Percentiles rank a stretch among this genome's conserved stretches.
Conservation (phyloP, 2,329 filamentous ascomycete genomes). For the Phialemoniopsis sp. region DNA sequence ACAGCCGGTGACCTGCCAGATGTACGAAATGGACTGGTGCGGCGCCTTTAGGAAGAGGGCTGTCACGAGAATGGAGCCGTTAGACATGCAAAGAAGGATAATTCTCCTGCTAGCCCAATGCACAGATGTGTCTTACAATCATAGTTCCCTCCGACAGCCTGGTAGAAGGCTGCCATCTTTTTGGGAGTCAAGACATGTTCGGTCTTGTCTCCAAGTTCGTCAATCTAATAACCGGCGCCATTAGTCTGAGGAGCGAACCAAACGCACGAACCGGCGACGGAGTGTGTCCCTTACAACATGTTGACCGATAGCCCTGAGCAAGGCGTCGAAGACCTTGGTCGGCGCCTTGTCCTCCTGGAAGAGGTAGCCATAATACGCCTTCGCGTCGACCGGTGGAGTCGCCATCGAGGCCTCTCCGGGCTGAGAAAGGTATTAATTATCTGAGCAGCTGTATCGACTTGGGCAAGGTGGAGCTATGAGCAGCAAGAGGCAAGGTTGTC, state of each 20-base stretch:
- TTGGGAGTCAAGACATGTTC: conserved; percentile 53
- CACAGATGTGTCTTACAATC: conserved; percentile 44
- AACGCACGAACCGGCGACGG: background rate
- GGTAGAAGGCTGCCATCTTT: conserved; percentile 76
- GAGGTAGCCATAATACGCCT: conserved; percentile 59
- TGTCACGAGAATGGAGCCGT: conserved; percentile 16
- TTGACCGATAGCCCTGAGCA: conserved; percentile 64
- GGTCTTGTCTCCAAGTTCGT: conserved; percentile 54
- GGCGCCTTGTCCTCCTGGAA: conserved; percentile 66
- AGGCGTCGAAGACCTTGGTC: conserved; percentile 60
- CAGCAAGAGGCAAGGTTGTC: too few species aligned
- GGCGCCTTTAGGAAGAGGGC: conserved; percentile 76
- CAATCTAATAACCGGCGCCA: conserved; percentile 34
- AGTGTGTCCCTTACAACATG: conserved; percentile 57
- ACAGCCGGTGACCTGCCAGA: conserved; percentile 88
- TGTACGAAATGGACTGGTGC: conserved; percentile 75
- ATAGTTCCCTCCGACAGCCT: conserved; percentile 69
- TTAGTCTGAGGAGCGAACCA: conserved; percentile 4
- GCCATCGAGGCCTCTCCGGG: conserved; percentile 11
- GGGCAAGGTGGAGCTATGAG: too few species aligned
- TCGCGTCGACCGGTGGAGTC: conserved; percentile 16
- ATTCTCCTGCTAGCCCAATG: conserved; percentile 5
- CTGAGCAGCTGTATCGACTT: too few species aligned
- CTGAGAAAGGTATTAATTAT: too few species aligned
- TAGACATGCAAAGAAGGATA: background rate